Conservation (phyloP, 2,329 filamentous ascomycete genomes). For the Nemania bipapillata region DNA sequence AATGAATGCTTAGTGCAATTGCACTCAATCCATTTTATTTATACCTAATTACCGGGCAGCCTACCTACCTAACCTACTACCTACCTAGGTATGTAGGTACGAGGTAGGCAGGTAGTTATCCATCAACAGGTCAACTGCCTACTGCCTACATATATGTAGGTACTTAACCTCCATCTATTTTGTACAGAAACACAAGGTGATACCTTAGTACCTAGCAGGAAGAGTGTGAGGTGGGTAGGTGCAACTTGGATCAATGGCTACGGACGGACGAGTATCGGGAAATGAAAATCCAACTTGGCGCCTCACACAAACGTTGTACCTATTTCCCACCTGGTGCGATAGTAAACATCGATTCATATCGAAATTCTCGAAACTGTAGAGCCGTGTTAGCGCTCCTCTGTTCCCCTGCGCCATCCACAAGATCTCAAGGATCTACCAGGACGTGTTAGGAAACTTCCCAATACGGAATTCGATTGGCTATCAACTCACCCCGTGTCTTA, state of each 20-base stretch:
- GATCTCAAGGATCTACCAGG: constrained; percentile 24
- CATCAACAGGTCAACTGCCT: background rate
- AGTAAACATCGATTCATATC: constrained; percentile 19
- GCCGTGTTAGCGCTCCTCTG: constrained; percentile 26
- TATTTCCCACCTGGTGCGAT: constrained; percentile 30
- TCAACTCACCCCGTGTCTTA: constrained; percentile 9
- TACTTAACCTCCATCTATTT: background rate
- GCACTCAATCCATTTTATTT: constrained; percentile 18
- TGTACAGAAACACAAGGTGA: no score
- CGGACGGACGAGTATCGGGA: background rate
- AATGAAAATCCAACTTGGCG: constrained; percentile 11
- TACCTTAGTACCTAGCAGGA: background rate
- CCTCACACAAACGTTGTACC: constrained; percentile 19
- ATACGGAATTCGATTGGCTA: constrained; percentile 36
- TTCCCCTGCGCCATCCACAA: constrained; percentile 22
- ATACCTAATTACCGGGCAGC: no score
- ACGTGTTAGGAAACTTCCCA: constrained; percentile 37
- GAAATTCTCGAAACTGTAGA: background rate
- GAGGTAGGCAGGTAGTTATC: background rate
- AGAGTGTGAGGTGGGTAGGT: background rate
- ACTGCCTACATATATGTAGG: background rate
- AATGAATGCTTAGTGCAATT: background rate
- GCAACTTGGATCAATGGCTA: constrained; percentile 19
- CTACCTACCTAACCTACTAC: background rate
- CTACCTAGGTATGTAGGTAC: background rate